Percentiles rank a stretch among this genome's conserved stretches.
Conservation (phyloP, 2,329 filamentous ascomycete species). For the Pezizomycotina sp. region DNA sequence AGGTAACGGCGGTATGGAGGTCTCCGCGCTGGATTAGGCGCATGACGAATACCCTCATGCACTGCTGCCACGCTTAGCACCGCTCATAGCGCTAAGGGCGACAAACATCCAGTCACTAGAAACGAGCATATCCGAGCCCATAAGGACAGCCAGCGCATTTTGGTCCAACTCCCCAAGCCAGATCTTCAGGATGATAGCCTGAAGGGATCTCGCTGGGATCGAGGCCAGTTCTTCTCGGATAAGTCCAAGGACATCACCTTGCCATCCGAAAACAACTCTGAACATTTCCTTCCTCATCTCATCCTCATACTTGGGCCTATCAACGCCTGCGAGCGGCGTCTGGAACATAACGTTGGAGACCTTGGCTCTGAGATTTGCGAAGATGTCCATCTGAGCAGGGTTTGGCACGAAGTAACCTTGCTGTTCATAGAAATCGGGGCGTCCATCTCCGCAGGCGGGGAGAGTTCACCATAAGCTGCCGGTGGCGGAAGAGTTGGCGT, state of each 20-base stretch:
- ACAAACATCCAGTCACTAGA: slow-evolving; percentile 95
- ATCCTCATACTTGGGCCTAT: slow-evolving; percentile 33
- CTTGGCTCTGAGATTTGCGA: slow-evolving; percentile 38
- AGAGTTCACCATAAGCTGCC: slow-evolving; percentile 16
- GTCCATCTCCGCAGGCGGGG: slow-evolving; percentile 10
- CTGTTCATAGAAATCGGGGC: slow-evolving; percentile 18
- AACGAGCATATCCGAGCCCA: slow-evolving; percentile 67
- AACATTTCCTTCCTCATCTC: slow-evolving; percentile 82
- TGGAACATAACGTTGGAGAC: slow-evolving; percentile 23
- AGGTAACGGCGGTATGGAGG: slow-evolving; percentile 77
- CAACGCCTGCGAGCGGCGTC: slow-evolving; percentile 27
- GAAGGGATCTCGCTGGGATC: slow-evolving; percentile 28
- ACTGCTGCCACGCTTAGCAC: slow-evolving; percentile 65
- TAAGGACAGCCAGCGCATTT: slow-evolving; percentile 62
- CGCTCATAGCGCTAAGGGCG: slow-evolving; percentile 73
- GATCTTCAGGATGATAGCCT: slow-evolving; percentile 67
- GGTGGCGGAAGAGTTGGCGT: slow-evolving; percentile 11
- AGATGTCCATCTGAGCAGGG: slow-evolving; percentile 21
- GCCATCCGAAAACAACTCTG: slow-evolving; percentile 87
- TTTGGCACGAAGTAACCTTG: slow-evolving; percentile 16
- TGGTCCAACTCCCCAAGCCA: slow-evolving; percentile 80
- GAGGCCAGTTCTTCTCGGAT: slow-evolving; percentile 54
- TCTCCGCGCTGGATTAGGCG: slow-evolving; percentile 78
- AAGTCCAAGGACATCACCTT: slow-evolving; percentile 62
- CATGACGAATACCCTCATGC: slow-evolving; percentile 80